Evolutionary conservation across 75 land plant species (phyloP), one percentile per base, ranked within the genome.

Genomic region (Cryptomeria japonica): DNA sequence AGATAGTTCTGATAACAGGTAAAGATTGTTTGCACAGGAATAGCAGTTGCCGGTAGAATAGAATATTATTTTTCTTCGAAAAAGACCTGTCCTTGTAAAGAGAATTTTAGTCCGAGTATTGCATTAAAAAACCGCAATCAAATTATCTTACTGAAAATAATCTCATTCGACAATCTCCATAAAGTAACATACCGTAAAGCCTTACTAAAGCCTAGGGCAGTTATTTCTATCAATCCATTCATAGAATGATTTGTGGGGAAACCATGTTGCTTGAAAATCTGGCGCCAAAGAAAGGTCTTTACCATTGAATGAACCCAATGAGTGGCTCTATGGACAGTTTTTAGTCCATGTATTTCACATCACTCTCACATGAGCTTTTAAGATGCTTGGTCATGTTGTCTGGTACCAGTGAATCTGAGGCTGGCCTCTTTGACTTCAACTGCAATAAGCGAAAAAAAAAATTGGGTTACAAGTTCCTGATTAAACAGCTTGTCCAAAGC

Each of bases 391-490:
- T 64, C 82, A 86, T 91, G 76, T 90, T 90, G 89, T 92, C 93
- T 58, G 93, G 92, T 83, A 55, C 84, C 41, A 89, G 75, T 84
- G 78, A 37, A 31, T 92, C 94, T 15, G 92, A 58, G 31, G 93
- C 93, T 38, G 93, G 90, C 89, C 93, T 92, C 88, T 93, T 93
- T 44, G 88, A 84, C 87, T 93, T 92, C 92, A 92, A 72, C 94
- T 93, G 94, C 82, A 51, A 88, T 12, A 25, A 87, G 31, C 0
- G 8, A 47, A 79, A 80, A 86, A 9, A 18, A 86, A 70, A 44
- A n/a, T 49, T 46, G 11, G 47, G 4, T 44, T 31, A 82, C 13
- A 46, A 46, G 47, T 28, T 80, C 83, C 18, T n/a, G 28, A 46
- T 31, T 42, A 44, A 82, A 82, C 28, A 6, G 13, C 51, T 46